Conservation (phyloP, 495 filamentous ascomycete genomes). For the Cudoniella acicularis region DNA sequence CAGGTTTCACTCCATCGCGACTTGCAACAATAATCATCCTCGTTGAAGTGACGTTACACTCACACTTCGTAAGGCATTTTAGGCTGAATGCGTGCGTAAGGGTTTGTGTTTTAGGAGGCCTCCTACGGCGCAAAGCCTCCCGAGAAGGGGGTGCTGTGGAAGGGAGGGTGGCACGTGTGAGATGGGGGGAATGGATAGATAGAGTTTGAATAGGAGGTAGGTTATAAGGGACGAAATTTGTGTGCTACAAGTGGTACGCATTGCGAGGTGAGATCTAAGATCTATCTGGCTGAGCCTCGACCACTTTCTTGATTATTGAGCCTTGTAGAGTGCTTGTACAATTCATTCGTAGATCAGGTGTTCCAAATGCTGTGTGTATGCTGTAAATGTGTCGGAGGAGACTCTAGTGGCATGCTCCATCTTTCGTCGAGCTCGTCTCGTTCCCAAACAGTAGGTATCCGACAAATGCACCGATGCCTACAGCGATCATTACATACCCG, state of each 20-base stretch:
- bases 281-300: no score
- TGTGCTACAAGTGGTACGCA: no score
- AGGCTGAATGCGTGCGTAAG: neutral
- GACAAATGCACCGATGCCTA: conserved; percentile 82
- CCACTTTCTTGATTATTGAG: no score
- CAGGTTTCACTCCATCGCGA: neutral
- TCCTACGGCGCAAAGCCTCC: no score
- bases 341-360: no score
- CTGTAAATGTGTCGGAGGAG: neutral
- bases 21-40: neutral
- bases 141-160: no score
- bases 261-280: no score
- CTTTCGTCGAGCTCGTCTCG: conserved; percentile 64
- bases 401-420: conserved; percentile 80
- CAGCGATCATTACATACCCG: conserved; percentile 91
- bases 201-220: neutral
- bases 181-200: no score
- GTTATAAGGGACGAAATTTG: neutral
- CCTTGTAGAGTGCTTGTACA: no score
- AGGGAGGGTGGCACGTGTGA: no score
- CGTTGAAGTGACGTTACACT: neutral
- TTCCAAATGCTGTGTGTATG: no score
- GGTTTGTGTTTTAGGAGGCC: no score
- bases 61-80: conserved; percentile 4
- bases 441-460: conserved; percentile 80